These are phyloP conservation scores for Magnusiomyces tetraspermus DNA, from an alignment of 1,139 yeast genomes.

Conservation along the genomic window DNA sequence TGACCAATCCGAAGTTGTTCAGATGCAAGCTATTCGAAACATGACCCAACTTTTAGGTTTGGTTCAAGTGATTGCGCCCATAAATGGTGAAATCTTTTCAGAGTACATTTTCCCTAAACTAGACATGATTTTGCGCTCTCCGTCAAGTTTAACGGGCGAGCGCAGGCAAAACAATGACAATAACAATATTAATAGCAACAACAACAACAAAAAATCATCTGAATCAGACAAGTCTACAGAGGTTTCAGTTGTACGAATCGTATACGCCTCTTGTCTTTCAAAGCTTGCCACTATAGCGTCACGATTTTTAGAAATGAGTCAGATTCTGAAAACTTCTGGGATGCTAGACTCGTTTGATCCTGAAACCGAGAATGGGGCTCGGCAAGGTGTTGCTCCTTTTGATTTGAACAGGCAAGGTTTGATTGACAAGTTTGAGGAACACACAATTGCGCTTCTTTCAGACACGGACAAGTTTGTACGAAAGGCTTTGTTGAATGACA, in stretches of 20 bases:
- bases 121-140: conserved; percentile 36
- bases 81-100: conserved; percentile 65
- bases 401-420: conserved; percentile 23
- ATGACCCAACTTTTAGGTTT: conserved; percentile 48
- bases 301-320: conserved; percentile 57
- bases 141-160: too few species aligned
- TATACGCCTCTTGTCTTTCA: conserved; percentile 68
- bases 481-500: conserved; percentile 56
- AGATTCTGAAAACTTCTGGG: conserved; percentile 42
- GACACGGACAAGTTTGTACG: conserved; percentile 61
- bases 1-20: conserved; percentile 49
- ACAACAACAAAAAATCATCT: too few species aligned
- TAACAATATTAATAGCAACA: too few species aligned
- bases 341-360: conserved; percentile 32
- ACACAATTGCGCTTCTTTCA: conserved; percentile 57
- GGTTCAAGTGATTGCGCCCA: conserved; percentile 61
- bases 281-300: conserved; percentile 54
- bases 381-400: conserved; percentile 29
- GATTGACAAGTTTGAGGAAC: conserved; percentile 50
- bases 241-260: conserved; percentile 54
- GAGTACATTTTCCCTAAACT: conserved; percentile 77
- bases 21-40: conserved; percentile 35
- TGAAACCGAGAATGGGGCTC: conserved; percentile 36
- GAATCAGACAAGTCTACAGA: too few species aligned
- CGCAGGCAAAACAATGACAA: too few species aligned